Percentiles rank a stretch among this genome's conserved stretches.
These are phyloP conservation scores for Houttuynia cordata DNA, from an alignment of 164 flowering plant genomes.

Conservation along the genomic window DNA sequence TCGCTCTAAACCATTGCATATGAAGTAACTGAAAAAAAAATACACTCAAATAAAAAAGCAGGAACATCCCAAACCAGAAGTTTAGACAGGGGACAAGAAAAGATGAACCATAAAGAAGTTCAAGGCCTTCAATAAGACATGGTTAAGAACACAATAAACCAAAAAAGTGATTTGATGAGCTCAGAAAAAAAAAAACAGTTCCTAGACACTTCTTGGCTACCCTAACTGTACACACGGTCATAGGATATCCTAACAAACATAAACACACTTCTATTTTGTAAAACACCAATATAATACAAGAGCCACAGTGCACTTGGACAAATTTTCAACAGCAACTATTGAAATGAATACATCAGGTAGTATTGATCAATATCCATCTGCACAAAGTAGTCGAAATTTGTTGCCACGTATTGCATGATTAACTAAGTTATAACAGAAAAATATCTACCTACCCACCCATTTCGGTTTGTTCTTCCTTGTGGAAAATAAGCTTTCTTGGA, in stretches of 20 bases:
- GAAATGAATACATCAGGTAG: not conserved
- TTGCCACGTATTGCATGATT: not conserved
- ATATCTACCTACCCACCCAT: constrained; percentile 83
- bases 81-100: not conserved
- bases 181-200: no score
- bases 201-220: no score
- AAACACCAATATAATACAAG: not conserved
- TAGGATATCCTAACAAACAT: not conserved
- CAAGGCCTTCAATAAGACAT: not conserved
- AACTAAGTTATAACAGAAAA: not conserved
- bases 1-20: constrained; percentile 77
- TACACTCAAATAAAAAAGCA: not conserved
- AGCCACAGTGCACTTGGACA: not conserved
- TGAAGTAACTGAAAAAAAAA: constrained; percentile 47
- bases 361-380: not conserved
- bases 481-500: constrained; percentile 32
- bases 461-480: constrained; percentile 73
- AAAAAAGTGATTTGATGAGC: not conserved
- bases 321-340: no score
- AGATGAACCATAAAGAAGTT: not conserved
- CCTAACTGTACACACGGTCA: no score
- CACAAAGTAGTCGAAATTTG: not conserved
- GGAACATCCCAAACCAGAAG: not conserved
- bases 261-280: not conserved
- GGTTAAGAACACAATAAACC: not conserved